Evolutionary conservation across 768 basidiomycete species (phyloP), one percentile per base, ranked within the genome.

Genomic region (Tricholoma terreum): DNA sequence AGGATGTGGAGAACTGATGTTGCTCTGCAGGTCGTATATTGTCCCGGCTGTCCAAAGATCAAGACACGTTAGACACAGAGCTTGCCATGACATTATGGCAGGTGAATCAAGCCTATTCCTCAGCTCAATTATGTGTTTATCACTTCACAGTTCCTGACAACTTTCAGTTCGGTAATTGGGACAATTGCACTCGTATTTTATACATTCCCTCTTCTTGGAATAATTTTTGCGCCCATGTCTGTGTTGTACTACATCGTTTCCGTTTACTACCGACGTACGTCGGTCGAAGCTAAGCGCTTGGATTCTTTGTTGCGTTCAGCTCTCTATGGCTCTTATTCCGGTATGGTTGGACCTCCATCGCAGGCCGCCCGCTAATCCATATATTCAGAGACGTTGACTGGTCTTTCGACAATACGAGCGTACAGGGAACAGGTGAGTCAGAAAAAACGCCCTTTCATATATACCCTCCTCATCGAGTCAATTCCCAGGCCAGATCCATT

Each of bases 141-240:
- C 38, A 27, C 27, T 40, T 42, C 7, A 5, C 43, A 84, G 77
- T 73, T 82, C 55, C 56, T 80, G 19, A 63, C 63, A 17, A 76
- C 75, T 1, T 72, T 78, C 45, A 62, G 69, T 38, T 71, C 76
- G 0, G 78, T 87, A 35, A 55, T 84, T 22, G 85, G 84, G 15
- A 82, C 82, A 0, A 72, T 81, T 17, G 84, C 70, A 2, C 69
- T 87, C 7, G 84, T 87, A 0, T 86, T 87, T 67, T 87, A 87
- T 64, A 81, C 80, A 4, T 85, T 86, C 67, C 86, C 88, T 0
- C 79, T 77, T 22, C 82, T 89, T 7, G 87, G 87, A 22, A 83
- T 86, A 38, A 73, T 85, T 31, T 86, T 87, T 61, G 73, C 74
- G 0, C 85, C 85, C 2, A 69, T 86, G 66, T 58, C 65, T 3